Percentiles rank a stretch among this genome's conserved stretches.
These are phyloP conservation scores for Lasiodiplodia citricola DNA, from an alignment of 2,329 filamentous ascomycete genomes.

Conservation along the genomic window DNA sequence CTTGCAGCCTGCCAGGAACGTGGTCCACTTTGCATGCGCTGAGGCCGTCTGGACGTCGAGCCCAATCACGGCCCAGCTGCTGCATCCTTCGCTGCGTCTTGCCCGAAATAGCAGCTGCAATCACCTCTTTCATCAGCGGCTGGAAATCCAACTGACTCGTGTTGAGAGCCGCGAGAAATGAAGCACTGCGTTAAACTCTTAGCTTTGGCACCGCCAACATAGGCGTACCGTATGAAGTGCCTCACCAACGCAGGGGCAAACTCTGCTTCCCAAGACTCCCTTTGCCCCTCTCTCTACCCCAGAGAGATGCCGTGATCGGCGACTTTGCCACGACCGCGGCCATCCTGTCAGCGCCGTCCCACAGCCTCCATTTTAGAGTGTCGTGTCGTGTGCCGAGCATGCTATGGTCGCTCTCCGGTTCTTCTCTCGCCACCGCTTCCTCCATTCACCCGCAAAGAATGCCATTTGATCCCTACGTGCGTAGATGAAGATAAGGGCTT, in stretches of 20 bases:
- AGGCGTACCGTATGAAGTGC: too few relatives aligned
- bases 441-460: too few relatives aligned
- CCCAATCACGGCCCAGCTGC: background rate
- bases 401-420: too few relatives aligned
- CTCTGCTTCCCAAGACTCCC: background rate
- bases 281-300: background rate
- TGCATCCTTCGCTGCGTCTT: background rate
- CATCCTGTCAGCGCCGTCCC: background rate
- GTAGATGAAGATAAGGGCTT: too few relatives aligned
- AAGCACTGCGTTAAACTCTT: slow-evolving; percentile 2
- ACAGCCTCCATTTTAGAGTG: background rate
- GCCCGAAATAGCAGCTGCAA: background rate
- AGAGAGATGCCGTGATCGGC: background rate
- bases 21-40: background rate
- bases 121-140: background rate
- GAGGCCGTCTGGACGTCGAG: background rate
- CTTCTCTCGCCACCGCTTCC: background rate
- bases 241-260: background rate
- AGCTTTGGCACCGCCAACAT: background rate
- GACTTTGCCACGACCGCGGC: background rate
- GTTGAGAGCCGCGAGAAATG: background rate
- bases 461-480: too few relatives aligned
- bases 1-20: slow-evolving; percentile 10
- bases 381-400: background rate
- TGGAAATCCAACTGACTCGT: background rate